A percentile compares a stretch with the other conserved stretches of the same genome.
Conservation (phyloP, 305 asterid genomes). For the Fraxinus velutina region DNA sequence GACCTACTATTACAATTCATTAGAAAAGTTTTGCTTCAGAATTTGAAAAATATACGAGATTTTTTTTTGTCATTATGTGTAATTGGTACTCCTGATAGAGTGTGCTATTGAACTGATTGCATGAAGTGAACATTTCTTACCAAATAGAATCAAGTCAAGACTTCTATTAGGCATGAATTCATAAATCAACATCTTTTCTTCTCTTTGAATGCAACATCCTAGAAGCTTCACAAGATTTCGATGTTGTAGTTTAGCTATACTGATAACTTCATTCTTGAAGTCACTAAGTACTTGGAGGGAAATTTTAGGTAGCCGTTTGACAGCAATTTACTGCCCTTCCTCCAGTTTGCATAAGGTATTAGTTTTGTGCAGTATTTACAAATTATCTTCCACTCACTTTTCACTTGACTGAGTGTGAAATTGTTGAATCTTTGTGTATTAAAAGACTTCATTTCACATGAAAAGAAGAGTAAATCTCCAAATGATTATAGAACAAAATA, state of each 20-base stretch:
- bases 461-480: not conserved
- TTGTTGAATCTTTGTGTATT: not conserved
- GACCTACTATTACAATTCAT: not conserved
- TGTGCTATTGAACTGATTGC: not conserved
- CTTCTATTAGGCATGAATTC: too few relatives aligned
- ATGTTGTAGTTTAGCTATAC: conserved; percentile 25
- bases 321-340: conserved; percentile 20
- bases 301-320: conserved; percentile 21
- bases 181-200: too few relatives aligned
- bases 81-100: not conserved
- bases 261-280: conserved; percentile 28
- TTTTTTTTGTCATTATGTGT: not conserved
- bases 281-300: conserved; percentile 23
- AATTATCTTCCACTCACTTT: not conserved
- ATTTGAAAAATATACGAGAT: too few relatives aligned
- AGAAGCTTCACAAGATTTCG: conserved; percentile 26
- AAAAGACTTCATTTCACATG: not conserved
- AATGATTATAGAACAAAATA: not conserved
- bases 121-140: not conserved
- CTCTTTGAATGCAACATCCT: conserved; percentile 14
- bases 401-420: too few relatives aligned
- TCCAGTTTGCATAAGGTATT: not conserved
- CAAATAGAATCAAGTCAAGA: not conserved
- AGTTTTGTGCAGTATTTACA: not conserved
- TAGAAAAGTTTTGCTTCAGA: too few relatives aligned